Evolutionary conservation across 495 filamentous ascomycete genomes (phyloP).

Genomic region (Penicillium malachiteum): DNA sequence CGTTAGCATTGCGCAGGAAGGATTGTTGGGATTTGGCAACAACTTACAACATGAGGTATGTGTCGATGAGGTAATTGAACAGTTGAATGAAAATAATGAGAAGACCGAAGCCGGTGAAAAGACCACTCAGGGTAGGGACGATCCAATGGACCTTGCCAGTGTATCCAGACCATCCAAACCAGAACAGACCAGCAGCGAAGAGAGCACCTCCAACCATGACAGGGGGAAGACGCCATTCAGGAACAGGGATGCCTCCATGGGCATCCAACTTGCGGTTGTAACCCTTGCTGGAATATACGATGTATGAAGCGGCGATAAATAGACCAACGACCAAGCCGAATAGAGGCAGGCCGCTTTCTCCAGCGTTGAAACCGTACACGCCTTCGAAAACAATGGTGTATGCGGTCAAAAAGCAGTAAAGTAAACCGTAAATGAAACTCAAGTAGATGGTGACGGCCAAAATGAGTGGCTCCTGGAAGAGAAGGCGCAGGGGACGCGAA

Average conservation of each 20-base stretch:
- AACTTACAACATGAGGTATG: constrained; percentile 83
- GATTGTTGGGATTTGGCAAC: no score
- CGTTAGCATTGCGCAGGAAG: background rate
- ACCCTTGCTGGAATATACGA: constrained; percentile 20
- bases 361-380: constrained; percentile 36
- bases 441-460: constrained; percentile 31
- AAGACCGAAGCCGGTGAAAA: constrained; percentile 61
- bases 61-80: constrained; percentile 84
- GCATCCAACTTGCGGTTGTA: constrained; percentile 63
- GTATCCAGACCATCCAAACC: constrained; percentile 84
- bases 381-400: constrained; percentile 44
- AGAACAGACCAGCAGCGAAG: constrained; percentile 78
- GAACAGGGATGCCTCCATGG: constrained; percentile 71
- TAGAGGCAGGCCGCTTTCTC: constrained; percentile 39
- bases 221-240: constrained; percentile 83
- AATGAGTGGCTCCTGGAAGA: constrained; percentile 30
- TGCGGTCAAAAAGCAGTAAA: constrained; percentile 47
- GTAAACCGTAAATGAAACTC: constrained; percentile 42
- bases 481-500: constrained; percentile 28
- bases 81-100: constrained; percentile 81
- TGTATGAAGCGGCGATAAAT: constrained; percentile 34
- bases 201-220: constrained; percentile 73
- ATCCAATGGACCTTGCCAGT: constrained; percentile 73
- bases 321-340: constrained; percentile 47
- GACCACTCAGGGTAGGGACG: constrained; percentile 72